Evolutionary conservation across 768 basidiomycete species (phyloP), one percentile per base, ranked within the genome.

Genomic region (Melanogaster broomeanus): DNA sequence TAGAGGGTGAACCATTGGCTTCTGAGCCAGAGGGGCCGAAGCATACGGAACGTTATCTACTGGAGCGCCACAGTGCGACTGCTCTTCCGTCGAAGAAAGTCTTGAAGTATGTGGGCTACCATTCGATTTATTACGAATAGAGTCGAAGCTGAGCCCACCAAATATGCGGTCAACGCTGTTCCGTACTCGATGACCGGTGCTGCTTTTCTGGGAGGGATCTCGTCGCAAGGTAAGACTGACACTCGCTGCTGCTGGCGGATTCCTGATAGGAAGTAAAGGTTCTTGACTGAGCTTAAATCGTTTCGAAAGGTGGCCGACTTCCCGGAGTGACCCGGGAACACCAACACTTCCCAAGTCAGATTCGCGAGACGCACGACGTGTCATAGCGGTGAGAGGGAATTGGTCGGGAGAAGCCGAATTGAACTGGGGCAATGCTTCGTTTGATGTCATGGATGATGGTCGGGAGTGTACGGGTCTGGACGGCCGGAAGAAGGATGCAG

Each of bases 401-500:
- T 69, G 62, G 33, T 76, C 69, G 21, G 52, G 18, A 56, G 49
- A 40, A 51, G 51, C 22, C 46, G 67, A 39, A 61, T 63, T 11
- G 57, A 63, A 30, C 61, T 70, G 40, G 57, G 62, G 37, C 58
- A 52, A 4, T 72, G 71, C 61, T 38, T 69, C 72, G 51, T 62
- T 66, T 44, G 65, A 67, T 38, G 67, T 67, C 45, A 58, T 58
- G 44, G 62, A 72, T 45, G 74, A 63, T 22, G 72, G 74, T 21
- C 67, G 79, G 27, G 75, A 78, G 56, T 82, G 73, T 21, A 68
- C 66, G 0, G 87, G 89, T 44, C 83, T 77, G 5, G 83, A 79
- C 4, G 88, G 87, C 19, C 77, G 81, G 62, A 91, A 91, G 72
- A 92, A 91, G 7, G 87, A 85, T 5, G 88, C 81, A 10, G 88